phyloP scores from a whole-genome alignment of 192 early-diverging fungal species.

The Dissophora globulifera region DNA sequence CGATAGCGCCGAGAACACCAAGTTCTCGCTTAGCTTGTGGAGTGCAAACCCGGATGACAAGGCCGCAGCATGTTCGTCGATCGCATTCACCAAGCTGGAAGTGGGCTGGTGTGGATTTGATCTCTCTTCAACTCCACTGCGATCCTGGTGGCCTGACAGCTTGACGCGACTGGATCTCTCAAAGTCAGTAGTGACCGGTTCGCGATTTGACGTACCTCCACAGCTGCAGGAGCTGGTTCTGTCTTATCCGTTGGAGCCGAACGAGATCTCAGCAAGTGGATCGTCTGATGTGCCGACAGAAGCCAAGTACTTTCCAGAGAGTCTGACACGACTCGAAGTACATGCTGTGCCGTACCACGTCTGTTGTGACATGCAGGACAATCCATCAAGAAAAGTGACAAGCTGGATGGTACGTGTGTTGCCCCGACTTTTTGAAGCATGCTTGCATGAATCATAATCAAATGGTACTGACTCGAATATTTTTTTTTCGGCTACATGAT shows the following conservation, averaged over 20 bases:
- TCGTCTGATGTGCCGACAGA: background rate
- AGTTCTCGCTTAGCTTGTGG: slow-evolving; percentile 9
- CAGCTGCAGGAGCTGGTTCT: slow-evolving; percentile 19
- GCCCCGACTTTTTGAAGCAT: too few relatives aligned
- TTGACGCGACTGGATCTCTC: slow-evolving; percentile 26
- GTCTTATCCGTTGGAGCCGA: slow-evolving; percentile 22
- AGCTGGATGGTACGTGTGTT: slow-evolving; percentile 26
- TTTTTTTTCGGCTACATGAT: too few relatives aligned
- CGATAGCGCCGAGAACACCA: slow-evolving; percentile 8
- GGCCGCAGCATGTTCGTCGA: background rate
- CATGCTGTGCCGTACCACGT: slow-evolving; percentile 31
- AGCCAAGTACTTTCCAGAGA: slow-evolving; percentile 19
- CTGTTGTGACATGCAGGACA: slow-evolving; percentile 21
- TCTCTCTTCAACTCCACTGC: background rate
- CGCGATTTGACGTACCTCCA: slow-evolving; percentile 27
- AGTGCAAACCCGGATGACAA: background rate
- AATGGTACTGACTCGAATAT: too few relatives aligned
- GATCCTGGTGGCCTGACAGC: slow-evolving; percentile 38
- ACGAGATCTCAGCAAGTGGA: background rate
- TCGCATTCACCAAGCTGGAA: background rate
- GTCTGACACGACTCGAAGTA: slow-evolving; percentile 11
- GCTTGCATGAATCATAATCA: too few relatives aligned
- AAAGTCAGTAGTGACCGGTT: slow-evolving; percentile 1
- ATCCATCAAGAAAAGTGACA: slow-evolving; percentile 1
- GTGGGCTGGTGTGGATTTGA: slow-evolving; percentile 11